A percentile compares a stretch with the other conserved stretches of the same genome.
These are phyloP conservation scores for Gnomoniopsis smithogilvyi DNA, from an alignment of 2,329 filamentous ascomycete species.

Conservation along the genomic window DNA sequence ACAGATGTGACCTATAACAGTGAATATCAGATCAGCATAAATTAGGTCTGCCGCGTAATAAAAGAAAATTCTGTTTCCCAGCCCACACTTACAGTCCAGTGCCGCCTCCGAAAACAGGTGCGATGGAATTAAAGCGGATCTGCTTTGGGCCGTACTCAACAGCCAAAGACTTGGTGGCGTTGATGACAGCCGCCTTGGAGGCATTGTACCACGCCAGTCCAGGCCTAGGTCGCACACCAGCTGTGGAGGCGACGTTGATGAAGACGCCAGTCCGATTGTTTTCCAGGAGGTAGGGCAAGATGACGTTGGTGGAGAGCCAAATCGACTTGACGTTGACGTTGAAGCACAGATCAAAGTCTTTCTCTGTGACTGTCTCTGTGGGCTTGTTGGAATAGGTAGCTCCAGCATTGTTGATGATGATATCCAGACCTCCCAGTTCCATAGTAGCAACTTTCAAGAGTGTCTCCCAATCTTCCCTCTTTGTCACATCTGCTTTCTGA, in stretches of 20 bases:
- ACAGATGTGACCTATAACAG: slow-evolving; percentile 37
- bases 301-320: slow-evolving; percentile 56
- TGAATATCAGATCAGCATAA: not conserved
- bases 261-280: slow-evolving; percentile 56
- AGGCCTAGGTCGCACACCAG: slow-evolving; percentile 56
- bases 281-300: slow-evolving; percentile 59
- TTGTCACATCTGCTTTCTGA: slow-evolving; percentile 46
- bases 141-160: slow-evolving; percentile 70
- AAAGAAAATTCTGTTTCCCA: not conserved
- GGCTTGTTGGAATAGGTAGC: slow-evolving; percentile 59
- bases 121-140: slow-evolving; percentile 71
- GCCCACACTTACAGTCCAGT: slow-evolving; percentile 53
- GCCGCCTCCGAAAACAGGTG: slow-evolving; percentile 59
- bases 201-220: slow-evolving; percentile 70
- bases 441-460: slow-evolving; percentile 43
- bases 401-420: slow-evolving; percentile 61
- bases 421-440: slow-evolving; percentile 50
- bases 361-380: slow-evolving; percentile 60
- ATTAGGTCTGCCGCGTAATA: too few species aligned
- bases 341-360: slow-evolving; percentile 65
- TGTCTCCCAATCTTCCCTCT: slow-evolving; percentile 48
- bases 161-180: slow-evolving; percentile 57
- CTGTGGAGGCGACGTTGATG: slow-evolving; percentile 65
- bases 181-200: slow-evolving; percentile 63
- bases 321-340: slow-evolving; percentile 68